Conservation (phyloP, 371 early-diverging fungal genomes). For the Actinomortierella wolfii region DNA sequence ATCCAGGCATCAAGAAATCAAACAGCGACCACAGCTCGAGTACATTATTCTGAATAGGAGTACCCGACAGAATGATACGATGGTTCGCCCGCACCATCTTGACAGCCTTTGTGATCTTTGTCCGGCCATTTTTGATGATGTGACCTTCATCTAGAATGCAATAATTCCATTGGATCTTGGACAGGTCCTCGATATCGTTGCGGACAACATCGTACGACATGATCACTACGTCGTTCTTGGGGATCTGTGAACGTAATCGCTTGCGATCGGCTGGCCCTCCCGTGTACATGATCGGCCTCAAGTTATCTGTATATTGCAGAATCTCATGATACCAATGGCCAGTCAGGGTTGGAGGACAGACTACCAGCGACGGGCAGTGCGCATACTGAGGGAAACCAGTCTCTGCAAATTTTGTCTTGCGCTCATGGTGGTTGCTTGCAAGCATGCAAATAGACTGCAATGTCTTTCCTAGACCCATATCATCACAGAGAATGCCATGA, state of each 20-base stretch:
- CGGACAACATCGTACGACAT: conserved; percentile 97
- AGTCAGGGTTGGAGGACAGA: conserved; percentile 97
- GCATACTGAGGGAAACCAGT: conserved; percentile 70
- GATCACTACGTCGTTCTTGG: conserved; percentile 81
- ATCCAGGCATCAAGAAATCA: conserved; percentile 98
- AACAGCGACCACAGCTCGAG: conserved; percentile 98
- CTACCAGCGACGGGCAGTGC: conserved; percentile 87
- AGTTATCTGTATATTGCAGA: conserved; percentile 72
- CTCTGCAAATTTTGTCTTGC: conserved; percentile 61
- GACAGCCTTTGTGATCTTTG: conserved; percentile 92
- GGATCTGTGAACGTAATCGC: conserved; percentile 57
- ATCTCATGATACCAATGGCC: conserved; percentile 99
- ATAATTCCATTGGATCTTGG: conserved; percentile 87
- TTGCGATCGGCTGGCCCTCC: conserved; percentile 85
- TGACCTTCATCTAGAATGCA: conserved; percentile 99
- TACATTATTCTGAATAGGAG: conserved; percentile 99
- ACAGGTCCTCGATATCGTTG: conserved; percentile 90
- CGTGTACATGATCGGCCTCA: conserved; percentile 84
- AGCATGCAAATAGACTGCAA: conserved; percentile 97
- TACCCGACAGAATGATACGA: conserved; percentile 96
- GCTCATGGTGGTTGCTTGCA: conserved; percentile 84
- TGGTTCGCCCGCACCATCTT: conserved; percentile 85
- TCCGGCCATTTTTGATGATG: conserved; percentile 95
- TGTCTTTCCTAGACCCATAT: conserved; percentile 99
- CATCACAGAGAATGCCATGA: conserved; percentile 98